phyloP scores from a whole-genome alignment of 1,284 basidiomycete genomes.

The Vanrija pseudolonga region DNA sequence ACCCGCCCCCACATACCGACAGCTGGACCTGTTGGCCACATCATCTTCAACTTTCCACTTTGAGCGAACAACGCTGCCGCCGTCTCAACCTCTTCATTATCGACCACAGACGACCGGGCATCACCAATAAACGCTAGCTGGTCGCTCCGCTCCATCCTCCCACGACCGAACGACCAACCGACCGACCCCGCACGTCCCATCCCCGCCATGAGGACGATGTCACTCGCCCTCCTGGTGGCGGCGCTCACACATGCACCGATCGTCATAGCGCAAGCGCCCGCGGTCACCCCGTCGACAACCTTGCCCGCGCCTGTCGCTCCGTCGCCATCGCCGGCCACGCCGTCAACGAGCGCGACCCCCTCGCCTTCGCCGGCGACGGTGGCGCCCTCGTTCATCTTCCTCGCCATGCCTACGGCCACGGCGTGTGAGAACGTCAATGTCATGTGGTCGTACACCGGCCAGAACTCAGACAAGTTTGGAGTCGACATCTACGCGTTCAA shows the following conservation, averaged over 20 bases:
- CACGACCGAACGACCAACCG: neutral
- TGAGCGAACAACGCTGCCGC: no score
- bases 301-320: neutral
- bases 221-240: constrained; percentile 1
- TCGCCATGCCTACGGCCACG: constrained; percentile 12
- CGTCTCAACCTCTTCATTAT: no score
- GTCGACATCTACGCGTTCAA: constrained; percentile 30
- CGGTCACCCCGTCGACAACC: neutral
- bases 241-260: neutral
- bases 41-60: no score
- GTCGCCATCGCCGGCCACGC: neutral
- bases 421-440: constrained; percentile 13
- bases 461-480: constrained; percentile 5
- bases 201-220: neutral
- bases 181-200: neutral
- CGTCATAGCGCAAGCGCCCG: neutral
- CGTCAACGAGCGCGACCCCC: no score
- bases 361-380: neutral
- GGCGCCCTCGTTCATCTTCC: constrained; percentile 16
- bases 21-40: no score
- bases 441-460: neutral
- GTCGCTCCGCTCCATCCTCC: neutral
- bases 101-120: no score
- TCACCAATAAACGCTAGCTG: no score
- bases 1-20: no score